Percentiles rank a stretch among this genome's conserved stretches.
phyloP scores from a whole-genome alignment of 73 alveolate species.

The Effrenium voratum region DNA sequence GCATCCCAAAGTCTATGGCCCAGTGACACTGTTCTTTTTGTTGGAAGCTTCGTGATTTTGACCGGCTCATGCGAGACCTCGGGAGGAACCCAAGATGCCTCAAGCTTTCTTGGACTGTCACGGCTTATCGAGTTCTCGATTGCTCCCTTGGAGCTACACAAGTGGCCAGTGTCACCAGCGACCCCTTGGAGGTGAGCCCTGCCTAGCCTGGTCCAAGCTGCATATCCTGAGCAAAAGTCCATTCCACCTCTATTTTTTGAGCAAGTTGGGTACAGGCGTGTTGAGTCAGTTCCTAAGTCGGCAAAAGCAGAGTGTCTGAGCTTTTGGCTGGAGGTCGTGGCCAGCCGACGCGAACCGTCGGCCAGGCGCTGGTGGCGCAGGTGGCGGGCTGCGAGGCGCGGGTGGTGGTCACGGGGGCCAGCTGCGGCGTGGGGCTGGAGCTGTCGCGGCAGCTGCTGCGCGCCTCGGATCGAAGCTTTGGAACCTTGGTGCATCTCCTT shows the following conservation, averaged over 20 bases:
- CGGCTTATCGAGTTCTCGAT: too few relatives aligned
- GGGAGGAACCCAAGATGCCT: too few relatives aligned
- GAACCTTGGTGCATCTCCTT: background rate
- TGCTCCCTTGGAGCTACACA: too few relatives aligned
- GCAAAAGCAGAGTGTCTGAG: background rate
- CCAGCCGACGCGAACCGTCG: background rate
- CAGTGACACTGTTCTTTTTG: too few relatives aligned
- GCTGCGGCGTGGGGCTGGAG: constrained; percentile 75
- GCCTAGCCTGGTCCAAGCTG: too few relatives aligned
- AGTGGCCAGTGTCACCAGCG: too few relatives aligned
- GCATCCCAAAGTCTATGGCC: too few relatives aligned
- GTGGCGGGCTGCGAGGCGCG: constrained; percentile 77
- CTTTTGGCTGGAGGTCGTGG: background rate
- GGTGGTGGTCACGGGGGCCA: constrained; percentile 82
- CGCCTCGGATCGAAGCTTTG: background rate
- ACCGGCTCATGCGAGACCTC: too few relatives aligned
- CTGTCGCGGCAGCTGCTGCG: constrained; percentile 75
- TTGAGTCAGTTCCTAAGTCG: too few relatives aligned
- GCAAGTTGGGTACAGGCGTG: background rate
- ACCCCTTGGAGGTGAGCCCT: too few relatives aligned
- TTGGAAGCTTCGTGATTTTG: too few relatives aligned
- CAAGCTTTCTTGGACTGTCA: too few relatives aligned
- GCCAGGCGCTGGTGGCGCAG: background rate
- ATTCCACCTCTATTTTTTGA: background rate
- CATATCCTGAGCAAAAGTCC: background rate